Base-by-base conservation (phyloP, 1,139 yeast species). In the Hyphopichia wangnamkhiaoensis region DNA sequence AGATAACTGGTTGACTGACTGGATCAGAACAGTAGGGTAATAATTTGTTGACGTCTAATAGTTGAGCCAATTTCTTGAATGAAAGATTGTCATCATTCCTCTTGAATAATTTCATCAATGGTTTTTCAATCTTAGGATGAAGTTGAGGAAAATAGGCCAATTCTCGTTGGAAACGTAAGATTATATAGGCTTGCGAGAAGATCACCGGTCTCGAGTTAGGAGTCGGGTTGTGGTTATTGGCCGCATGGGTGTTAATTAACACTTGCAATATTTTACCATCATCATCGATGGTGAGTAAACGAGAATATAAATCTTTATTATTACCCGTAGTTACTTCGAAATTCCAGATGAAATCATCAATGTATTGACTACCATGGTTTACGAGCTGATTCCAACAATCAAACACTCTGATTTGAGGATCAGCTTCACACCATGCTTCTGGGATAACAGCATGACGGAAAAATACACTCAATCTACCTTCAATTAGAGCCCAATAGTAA, bases 401-500 rank as follows among this genome's bases (percentile, higher is more conserved):
- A 16, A 16, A 17, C 4, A 28, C 5, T 12, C 16, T 28, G 4
- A 15, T 16, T 16, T 28, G 8, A 5, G 30, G 30, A 13, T 27
- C 4, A 7, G 15, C 20, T 5, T 6, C 16, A 5, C 15, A 17
- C 14, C 9, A 28, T 3, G 15, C 13, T 16, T 9, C 13, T n/a
- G 31, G 19, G n/a, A 28, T 12, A 3, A 28, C 17, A 16, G 15
- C 31, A n/a, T 20, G n/a, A n/a, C 16, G n/a, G 12, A 28, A 28
- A 7, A 15, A 28, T 5, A 17, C n/a, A n/a, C 5, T 16, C 12
- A 28, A 28, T 16, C 31, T 28, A 28, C 8, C 9, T 28, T 28
- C 31, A 28, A 28, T 28, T 28, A 28, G 17, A 7, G 31, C 15
- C 31, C 31, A 28, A 28, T 12, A 28, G 17, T 28, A 28, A 28